Conservation (phyloP, 805 yeast species). For the Grigorovia jiainica region DNA sequence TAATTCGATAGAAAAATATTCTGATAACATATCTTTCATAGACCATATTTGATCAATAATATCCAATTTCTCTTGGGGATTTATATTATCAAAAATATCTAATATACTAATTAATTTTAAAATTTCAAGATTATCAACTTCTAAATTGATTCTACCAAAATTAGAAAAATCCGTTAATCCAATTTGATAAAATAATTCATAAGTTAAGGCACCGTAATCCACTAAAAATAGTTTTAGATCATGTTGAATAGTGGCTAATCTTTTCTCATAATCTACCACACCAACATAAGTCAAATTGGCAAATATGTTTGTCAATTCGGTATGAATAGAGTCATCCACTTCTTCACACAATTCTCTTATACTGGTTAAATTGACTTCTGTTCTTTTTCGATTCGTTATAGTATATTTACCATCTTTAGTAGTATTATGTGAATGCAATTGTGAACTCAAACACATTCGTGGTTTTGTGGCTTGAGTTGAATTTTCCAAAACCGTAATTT, state of each 20-base stretch:
- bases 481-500: background rate
- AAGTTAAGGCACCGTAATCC: conserved; percentile 64
- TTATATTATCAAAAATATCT: conserved; percentile 11
- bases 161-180: conserved; percentile 72
- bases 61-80: conserved; percentile 16
- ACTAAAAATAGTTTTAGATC: conserved; percentile 69
- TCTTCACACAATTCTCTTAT: conserved; percentile 45
- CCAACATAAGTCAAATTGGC: conserved; percentile 72
- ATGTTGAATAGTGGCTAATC: conserved; percentile 77
- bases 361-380: conserved; percentile 45
- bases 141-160: conserved; percentile 52
- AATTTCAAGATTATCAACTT: conserved; percentile 6
- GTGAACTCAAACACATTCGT: too few relatives aligned
- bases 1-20: conserved; percentile 59
- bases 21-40: conserved; percentile 71
- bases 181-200: conserved; percentile 71
- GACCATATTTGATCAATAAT: conserved; percentile 26
- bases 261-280: conserved; percentile 56
- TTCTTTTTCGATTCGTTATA: conserved; percentile 23
- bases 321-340: conserved; percentile 38
- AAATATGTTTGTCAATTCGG: conserved; percentile 56
- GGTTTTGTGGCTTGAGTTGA: too few relatives aligned
- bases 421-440: background rate
- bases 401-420: conserved; percentile 6
- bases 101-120: conserved; percentile 14